Evolutionary conservation across 2,329 filamentous ascomycete species (phyloP).

Genomic region (Grosmannia huntii): DNA sequence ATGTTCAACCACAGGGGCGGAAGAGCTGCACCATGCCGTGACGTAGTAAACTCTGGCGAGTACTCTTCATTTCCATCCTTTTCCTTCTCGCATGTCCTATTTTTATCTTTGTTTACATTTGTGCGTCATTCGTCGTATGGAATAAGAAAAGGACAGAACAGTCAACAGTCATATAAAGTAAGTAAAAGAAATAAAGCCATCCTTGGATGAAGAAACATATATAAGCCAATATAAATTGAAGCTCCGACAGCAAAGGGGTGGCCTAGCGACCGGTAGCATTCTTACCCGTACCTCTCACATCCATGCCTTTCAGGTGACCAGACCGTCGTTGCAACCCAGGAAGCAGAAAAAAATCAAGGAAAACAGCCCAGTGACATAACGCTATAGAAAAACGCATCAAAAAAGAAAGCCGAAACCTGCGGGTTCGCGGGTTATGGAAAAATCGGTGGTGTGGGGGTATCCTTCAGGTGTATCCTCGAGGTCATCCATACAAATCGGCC

Average conservation of each 20-base stretch:
- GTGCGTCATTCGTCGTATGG: neutral
- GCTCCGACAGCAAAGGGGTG: neutral
- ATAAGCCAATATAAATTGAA: neutral
- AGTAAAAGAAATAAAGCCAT: neutral
- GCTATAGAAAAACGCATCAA: neutral
- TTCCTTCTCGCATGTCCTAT: neutral
- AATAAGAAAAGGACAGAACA: neutral
- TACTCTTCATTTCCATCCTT: neutral
- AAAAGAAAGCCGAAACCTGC: neutral
- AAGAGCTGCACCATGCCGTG: neutral
- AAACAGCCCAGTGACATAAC: neutral
- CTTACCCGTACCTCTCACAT: slow-evolving; percentile 1
- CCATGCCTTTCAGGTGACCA: slow-evolving; percentile 4
- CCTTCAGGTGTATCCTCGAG: slow-evolving; percentile 1
- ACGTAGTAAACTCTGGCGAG: neutral
- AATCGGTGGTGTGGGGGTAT: neutral
- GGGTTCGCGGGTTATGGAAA: neutral
- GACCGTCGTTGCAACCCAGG: slow-evolving; percentile 3
- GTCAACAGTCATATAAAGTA: neutral
- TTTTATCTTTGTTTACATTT: slow-evolving; percentile 5
- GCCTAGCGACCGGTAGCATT: slow-evolving; percentile 4
- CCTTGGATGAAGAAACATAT: neutral
- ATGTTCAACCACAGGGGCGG: neutral
- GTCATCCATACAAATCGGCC: neutral
- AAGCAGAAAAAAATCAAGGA: neutral